Base-by-base conservation (phyloP, 1,284 basidiomycete species). In the Melanopsichium pennsylvanicum region DNA sequence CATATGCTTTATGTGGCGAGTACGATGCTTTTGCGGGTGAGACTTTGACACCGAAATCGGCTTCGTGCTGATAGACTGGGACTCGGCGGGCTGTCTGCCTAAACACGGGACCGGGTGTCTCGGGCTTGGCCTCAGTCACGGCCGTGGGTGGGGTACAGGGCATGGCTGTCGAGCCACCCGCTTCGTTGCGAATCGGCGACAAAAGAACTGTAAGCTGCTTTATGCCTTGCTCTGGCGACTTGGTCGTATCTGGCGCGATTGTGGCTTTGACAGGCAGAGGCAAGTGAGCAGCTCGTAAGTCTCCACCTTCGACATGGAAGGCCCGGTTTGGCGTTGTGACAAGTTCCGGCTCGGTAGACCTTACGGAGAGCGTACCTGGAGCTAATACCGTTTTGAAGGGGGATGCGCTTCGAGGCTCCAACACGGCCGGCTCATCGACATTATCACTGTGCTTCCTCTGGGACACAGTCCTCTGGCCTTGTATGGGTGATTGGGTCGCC, bases 21-120 rank as follows among this genome's bases (percentile, higher is more conserved):
- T 55, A 55, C 18, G 46, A 55, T n/a, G 45, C 51, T 23, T 49
- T 61, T 15, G 57, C 58, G 4, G 64, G 64, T 5, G 64, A 68
- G 5, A 68, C 37, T 16, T 58, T 68, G 41, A 68, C 64, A n/a
- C 64, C 64, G 31, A 68, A 68, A 8, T 68, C 64, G 21, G 58
- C 64, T 32, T 68, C 64, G 36, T 68, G 64, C 64, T 68, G 64
- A 18, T 62, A 49, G 10, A 68, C 46, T 4, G 64, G 64, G 3
- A 68, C 64, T 11, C 64, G 64, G n/a, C 58, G 44, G 25, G 64
- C 64, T 2, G 64, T 68, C 29, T 68, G 64, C 18, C 64, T 39
- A 54, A 68, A 68, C 43, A 54, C 26, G 15, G 54, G 64, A 32
- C 49, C 54, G 2, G 64, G 64, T n/a, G 64, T 54, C 12, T 46